phyloP scores from a whole-genome alignment of 2,329 filamentous ascomycete genomes.

The Colletotrichum tropicale region DNA sequence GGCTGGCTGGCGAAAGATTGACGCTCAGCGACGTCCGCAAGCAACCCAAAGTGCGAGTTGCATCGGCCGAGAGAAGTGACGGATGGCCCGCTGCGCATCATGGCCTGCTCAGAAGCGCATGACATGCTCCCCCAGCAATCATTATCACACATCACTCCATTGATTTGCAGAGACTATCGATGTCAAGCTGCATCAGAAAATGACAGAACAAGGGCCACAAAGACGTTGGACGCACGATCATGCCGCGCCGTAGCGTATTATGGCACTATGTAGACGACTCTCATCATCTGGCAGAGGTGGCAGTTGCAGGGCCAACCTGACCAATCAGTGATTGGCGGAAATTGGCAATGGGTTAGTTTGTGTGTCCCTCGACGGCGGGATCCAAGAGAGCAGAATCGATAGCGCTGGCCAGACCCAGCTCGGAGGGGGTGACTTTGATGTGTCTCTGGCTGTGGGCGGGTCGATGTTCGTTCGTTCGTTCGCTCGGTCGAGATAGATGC shows the following conservation, averaged over 20 bases:
- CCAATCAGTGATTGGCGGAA: slow-evolving; percentile 21
- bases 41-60: not conserved
- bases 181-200: slow-evolving; percentile 7
- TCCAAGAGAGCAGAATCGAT: slow-evolving; percentile 14
- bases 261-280: not conserved
- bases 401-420: slow-evolving; percentile 17
- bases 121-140: not conserved
- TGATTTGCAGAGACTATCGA: slow-evolving; percentile 25
- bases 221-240: not conserved
- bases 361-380: not conserved
- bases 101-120: not conserved
- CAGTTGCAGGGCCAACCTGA: not conserved
- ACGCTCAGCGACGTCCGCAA: not conserved
- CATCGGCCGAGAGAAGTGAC: not conserved
- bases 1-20: not conserved
- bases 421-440: not conserved
- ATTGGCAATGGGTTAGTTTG: slow-evolving; percentile 7
- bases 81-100: not conserved
- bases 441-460: not conserved
- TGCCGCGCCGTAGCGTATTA: not conserved
- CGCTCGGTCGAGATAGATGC: slow-evolving; percentile 4
- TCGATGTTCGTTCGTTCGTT: slow-evolving; percentile 14
- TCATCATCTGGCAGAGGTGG: not conserved
- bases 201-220: not conserved
- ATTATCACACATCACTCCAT: slow-evolving; percentile 24